phyloP scores from a whole-genome alignment of 1,284 basidiomycete genomes.

The Melanopsichium pennsylvanicum region DNA sequence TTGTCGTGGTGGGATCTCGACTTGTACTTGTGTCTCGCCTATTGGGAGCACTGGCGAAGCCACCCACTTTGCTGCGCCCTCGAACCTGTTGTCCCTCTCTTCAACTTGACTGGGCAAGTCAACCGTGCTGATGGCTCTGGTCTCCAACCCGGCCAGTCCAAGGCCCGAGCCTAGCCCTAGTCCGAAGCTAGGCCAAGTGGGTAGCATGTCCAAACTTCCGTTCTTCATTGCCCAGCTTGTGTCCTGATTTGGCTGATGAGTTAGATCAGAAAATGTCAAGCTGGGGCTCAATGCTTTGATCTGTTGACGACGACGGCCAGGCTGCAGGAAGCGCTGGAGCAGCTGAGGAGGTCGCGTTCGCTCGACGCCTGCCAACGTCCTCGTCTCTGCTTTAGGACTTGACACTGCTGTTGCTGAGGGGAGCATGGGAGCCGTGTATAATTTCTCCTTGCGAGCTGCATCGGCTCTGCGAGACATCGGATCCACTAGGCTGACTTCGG shows the following conservation, averaged over 20 bases:
- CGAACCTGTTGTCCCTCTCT: conserved; percentile 25
- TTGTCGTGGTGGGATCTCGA: conserved; percentile 21
- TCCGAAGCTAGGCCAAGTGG: conserved; percentile 1
- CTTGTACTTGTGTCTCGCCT: conserved; percentile 1
- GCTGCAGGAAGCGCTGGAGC: conserved; percentile 36
- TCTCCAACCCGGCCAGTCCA: conserved; percentile 24
- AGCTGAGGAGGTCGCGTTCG: conserved; percentile 24
- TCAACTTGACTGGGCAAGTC: conserved; percentile 40
- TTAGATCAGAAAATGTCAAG: conserved; percentile 22
- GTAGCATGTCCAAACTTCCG: conserved; percentile 13
- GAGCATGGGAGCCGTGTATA: background rate
- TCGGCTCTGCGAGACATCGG: conserved; percentile 13
- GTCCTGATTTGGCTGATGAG: conserved; percentile 2
- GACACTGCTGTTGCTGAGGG: background rate
- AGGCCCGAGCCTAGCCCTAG: conserved; percentile 5
- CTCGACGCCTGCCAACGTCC: conserved; percentile 12
- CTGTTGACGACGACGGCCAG: conserved; percentile 11
- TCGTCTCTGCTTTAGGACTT: conserved; percentile 13
- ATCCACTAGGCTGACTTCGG: conserved; percentile 10
- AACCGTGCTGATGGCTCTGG: conserved; percentile 30
- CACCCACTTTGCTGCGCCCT: conserved; percentile 6
- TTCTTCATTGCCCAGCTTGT: conserved; percentile 7
- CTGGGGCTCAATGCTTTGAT: conserved; percentile 31
- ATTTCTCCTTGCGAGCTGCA: background rate
- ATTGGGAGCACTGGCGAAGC: background rate